phyloP scores from a whole-genome alignment of 1,284 basidiomycete species.

The Malassezia equina region DNA sequence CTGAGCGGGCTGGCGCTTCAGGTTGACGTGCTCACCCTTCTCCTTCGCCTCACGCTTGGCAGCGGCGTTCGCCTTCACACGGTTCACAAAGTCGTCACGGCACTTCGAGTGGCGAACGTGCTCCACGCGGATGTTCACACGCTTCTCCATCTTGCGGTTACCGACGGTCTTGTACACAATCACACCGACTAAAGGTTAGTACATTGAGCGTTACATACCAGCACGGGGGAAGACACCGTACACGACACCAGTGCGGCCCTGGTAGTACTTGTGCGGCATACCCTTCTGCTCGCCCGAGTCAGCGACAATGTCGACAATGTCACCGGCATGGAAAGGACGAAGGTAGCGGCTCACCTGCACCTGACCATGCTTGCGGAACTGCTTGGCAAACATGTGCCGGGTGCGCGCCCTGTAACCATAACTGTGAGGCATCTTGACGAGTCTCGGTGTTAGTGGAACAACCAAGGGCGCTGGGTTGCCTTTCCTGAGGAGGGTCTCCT shows the following conservation, averaged over 20 bases:
- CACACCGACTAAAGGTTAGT: conserved; percentile 67
- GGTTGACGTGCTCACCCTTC: conserved; percentile 60
- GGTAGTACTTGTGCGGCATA: conserved; percentile 82
- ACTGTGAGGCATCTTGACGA: conserved; percentile 79
- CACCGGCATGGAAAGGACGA: conserved; percentile 83
- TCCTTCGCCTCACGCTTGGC: conserved; percentile 70
- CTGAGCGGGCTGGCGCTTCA: conserved; percentile 76
- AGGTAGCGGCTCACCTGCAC: conserved; percentile 88
- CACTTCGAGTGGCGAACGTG: conserved; percentile 98
- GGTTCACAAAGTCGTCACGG: conserved; percentile 93
- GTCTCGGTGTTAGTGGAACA: conserved; percentile 4
- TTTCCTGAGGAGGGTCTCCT: not conserved
- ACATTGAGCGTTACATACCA: not conserved
- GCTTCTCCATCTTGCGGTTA: conserved; percentile 98
- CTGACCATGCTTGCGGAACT: conserved; percentile 69
- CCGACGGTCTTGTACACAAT: conserved; percentile 98
- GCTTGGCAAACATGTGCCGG: conserved; percentile 79
- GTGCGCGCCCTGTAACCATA: conserved; percentile 99
- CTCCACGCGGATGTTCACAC: conserved; percentile 96
- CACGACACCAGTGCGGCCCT: conserved; percentile 85
- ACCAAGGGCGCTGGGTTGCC: not conserved
- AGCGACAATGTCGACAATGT: conserved; percentile 99
- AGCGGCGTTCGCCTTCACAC: conserved; percentile 84
- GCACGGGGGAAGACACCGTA: conserved; percentile 87
- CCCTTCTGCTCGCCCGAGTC: conserved; percentile 99